Evolutionary conservation across 2,329 filamentous ascomycete species (phyloP), one percentile per base, ranked within the genome.

Genomic region (Penicillium sp.): DNA sequence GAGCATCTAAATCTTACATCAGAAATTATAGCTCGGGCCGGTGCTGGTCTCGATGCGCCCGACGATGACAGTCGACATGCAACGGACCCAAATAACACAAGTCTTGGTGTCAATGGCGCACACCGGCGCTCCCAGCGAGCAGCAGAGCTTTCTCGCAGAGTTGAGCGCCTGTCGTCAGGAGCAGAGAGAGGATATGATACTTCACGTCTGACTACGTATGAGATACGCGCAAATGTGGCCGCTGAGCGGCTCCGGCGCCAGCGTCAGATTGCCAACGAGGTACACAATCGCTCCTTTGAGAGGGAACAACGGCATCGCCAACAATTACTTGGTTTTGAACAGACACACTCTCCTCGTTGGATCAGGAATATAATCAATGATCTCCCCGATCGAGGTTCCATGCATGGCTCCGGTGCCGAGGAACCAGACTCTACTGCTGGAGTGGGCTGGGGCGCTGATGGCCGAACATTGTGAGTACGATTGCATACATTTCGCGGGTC

Each of bases 381-480:
- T 43, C 62, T 71, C 40, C 65, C 68, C 29, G 67, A 74, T 18
- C 63, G 72, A 53, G 67, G 63, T 45, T 55, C 67, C 48, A 64
- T 64, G 6, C 58, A 67, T 52, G 61, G 63, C 21, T 59, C 66
- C 49, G 63, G 70, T 45, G 71, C 74, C 36, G 67, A 69, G 50
- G 73, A 75, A 27, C 67, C 69, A 31, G 73, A 73, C 41, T 72
- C 74, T 14, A 79, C 77, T 14, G 77, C 77, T 53, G 77, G 77
- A 18, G 67, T 80, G 47, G 77, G 77, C 8, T 80, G 77, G 73
- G 76, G 75, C 49, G 69, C 67, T 8, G 75, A 80, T 64, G 77
- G 76, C 16, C 70, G 74, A 60, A 75, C 71, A 53, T 57, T 80
- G 77, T 80, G 68, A 71, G 77, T 72, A 42, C 7, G 5, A 11